A percentile compares a stretch with the other conserved stretches of the same genome.
Evolutionary conservation across 108 stramenopile species (phyloP).

Genomic region (Skeletonema grethae): DNA sequence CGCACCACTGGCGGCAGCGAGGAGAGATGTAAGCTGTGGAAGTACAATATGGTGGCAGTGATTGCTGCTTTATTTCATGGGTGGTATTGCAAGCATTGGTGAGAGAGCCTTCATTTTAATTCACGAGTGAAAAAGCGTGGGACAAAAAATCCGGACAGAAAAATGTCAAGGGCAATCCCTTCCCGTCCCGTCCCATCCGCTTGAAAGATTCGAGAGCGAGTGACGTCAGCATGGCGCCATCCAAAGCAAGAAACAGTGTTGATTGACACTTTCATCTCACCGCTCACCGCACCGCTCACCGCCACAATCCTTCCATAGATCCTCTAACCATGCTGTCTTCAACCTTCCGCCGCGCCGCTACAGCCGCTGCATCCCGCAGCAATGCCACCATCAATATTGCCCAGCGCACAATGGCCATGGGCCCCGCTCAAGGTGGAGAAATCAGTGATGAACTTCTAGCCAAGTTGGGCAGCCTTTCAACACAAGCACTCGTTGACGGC

Average conservation of each 20-base stretch:
- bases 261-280: neutral
- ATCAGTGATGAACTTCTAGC: slow-evolving; percentile 79
- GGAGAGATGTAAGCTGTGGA: no score
- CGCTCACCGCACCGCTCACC: neutral
- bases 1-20: no score
- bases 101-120: no score
- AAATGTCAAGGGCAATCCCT: no score
- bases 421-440: slow-evolving; percentile 72
- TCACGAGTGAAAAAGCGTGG: no score
- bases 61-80: no score
- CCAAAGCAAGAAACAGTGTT: no score
- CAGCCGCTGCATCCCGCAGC: slow-evolving; percentile 17
- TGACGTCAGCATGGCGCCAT: neutral
- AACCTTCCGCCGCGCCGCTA: slow-evolving; percentile 12
- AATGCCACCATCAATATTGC: slow-evolving; percentile 12
- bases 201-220: no score
- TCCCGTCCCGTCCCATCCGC: no score
- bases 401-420: slow-evolving; percentile 67
- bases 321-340: slow-evolving; percentile 19
- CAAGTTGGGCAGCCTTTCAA: slow-evolving; percentile 78
- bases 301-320: neutral
- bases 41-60: no score
- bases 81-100: no score
- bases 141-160: no score
- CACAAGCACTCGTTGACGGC: slow-evolving; percentile 88